Conservation (phyloP, 140 eudicot species). For the Stevia rebaudiana region DNA sequence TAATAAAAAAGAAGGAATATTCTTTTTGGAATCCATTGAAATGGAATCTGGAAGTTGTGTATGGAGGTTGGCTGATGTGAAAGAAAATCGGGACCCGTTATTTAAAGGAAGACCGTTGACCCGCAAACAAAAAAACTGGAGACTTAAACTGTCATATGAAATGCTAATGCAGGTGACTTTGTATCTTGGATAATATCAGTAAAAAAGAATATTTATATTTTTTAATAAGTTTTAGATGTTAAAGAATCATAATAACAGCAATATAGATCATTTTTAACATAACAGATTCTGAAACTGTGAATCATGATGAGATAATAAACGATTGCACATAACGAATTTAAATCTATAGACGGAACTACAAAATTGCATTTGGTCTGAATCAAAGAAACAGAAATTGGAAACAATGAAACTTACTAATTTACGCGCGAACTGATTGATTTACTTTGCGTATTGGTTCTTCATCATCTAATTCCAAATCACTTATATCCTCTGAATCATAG, state of each 20-base stretch:
- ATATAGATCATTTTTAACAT: neutral
- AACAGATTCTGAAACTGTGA: neutral
- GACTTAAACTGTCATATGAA: conserved; percentile 47
- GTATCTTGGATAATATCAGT: conserved; percentile 42
- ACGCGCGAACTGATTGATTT: conserved; percentile 15
- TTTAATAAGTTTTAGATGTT: too few relatives aligned
- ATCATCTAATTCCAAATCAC: conserved; percentile 20
- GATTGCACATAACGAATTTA: neutral
- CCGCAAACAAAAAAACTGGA: conserved; percentile 71
- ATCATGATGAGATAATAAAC: neutral
- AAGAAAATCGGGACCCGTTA: conserved; percentile 69
- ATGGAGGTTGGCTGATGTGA: conserved; percentile 89
- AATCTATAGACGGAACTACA: conserved; percentile 21
- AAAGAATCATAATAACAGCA: neutral
- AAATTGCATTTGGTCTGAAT: conserved; percentile 21
- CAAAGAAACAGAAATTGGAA: conserved; percentile 14
- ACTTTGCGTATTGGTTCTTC: conserved; percentile 26
- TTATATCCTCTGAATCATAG: conserved; percentile 35
- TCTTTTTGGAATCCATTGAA: conserved; percentile 57
- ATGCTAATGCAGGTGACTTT: conserved; percentile 44
- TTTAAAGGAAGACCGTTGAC: conserved; percentile 72
- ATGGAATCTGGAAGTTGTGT: conserved; percentile 52
- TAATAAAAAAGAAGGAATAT: conserved; percentile 45
- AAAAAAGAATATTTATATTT: neutral
- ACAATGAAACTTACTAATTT: neutral